Percentiles rank a stretch among this genome's conserved stretches.
Evolutionary conservation across 352 stramenopile genomes (phyloP).

Genomic region (Pythium brachiatum): DNA sequence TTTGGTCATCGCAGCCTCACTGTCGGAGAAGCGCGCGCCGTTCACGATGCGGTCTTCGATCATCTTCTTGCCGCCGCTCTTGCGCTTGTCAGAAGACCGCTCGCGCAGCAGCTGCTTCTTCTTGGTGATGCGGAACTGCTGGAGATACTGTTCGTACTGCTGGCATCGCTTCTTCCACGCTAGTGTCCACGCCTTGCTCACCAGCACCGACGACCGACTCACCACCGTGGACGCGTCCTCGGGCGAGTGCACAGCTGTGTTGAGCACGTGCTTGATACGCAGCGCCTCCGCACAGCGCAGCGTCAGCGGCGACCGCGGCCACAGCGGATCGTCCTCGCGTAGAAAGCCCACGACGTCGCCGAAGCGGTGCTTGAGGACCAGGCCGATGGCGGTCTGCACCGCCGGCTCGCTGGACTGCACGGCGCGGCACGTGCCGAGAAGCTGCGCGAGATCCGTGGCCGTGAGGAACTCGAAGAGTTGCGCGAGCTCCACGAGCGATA

Average conservation of each 20-base stretch:
- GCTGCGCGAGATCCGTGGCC: slow-evolving; percentile 47
- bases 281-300: slow-evolving; percentile 66
- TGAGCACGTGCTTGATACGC: slow-evolving; percentile 56
- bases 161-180: slow-evolving; percentile 74
- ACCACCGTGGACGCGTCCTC: slow-evolving; percentile 39
- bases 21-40: slow-evolving; percentile 19
- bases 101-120: slow-evolving; percentile 59
- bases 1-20: slow-evolving; percentile 24
- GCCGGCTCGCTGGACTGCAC: slow-evolving; percentile 31
- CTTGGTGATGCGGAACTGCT: slow-evolving; percentile 69
- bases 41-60: neutral
- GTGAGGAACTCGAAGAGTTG: slow-evolving; percentile 65
- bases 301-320: slow-evolving; percentile 55
- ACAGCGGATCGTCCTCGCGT: slow-evolving; percentile 42
- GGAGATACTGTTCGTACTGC: slow-evolving; percentile 66
- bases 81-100: slow-evolving; percentile 16
- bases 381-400: slow-evolving; percentile 55
- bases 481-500: slow-evolving; percentile 50
- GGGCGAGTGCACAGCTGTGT: slow-evolving; percentile 32
- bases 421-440: slow-evolving; percentile 42
- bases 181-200: slow-evolving; percentile 73
- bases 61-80: slow-evolving; percentile 34
- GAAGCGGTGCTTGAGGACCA: slow-evolving; percentile 56
- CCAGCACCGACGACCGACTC: slow-evolving; percentile 41
- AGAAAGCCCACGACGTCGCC: slow-evolving; percentile 53